Evolutionary conservation across 2,329 filamentous ascomycete genomes (phyloP).

Genomic region (Colletotrichum spaethianum): DNA sequence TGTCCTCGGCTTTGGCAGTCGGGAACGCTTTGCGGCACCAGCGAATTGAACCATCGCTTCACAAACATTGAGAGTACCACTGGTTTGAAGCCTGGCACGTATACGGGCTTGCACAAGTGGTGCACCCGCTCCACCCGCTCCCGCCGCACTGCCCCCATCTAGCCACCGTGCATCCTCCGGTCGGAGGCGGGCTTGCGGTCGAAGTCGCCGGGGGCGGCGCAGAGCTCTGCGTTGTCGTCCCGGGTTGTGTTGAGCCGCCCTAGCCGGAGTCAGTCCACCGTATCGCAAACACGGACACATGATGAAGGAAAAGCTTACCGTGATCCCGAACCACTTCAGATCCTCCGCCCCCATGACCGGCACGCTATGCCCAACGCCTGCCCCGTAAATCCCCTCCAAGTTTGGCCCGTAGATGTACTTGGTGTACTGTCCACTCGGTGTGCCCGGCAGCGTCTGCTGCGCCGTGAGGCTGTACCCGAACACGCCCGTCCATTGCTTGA

Average conservation of each 20-base stretch:
- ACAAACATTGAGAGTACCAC: conserved; percentile 43
- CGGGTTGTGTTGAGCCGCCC: conserved; percentile 25
- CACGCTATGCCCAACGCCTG: conserved; percentile 51
- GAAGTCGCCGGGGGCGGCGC: conserved; percentile 34
- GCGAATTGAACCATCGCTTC: neutral
- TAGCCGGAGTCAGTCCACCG: neutral
- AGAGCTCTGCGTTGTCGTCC: conserved; percentile 35
- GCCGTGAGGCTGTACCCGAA: conserved; percentile 56
- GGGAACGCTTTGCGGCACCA: neutral
- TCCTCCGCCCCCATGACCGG: conserved; percentile 49
- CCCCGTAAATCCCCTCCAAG: conserved; percentile 52
- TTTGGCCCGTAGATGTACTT: conserved; percentile 51
- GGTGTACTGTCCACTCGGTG: conserved; percentile 49
- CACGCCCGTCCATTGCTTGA: conserved; percentile 69
- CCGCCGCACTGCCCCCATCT: conserved; percentile 44
- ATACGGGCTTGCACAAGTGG: conserved; percentile 35
- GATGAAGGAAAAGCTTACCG: neutral
- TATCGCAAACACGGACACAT: neutral
- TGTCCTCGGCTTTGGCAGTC: neutral
- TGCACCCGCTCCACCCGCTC: conserved; percentile 41
- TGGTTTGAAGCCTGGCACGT: conserved; percentile 38
- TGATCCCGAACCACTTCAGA: conserved; percentile 45
- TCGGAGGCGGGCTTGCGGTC: conserved; percentile 30
- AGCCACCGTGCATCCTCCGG: conserved; percentile 28
- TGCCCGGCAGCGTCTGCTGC: conserved; percentile 46